These are phyloP conservation scores for Globisporangium alternatum DNA, from an alignment of 352 stramenopile genomes.

Conservation along the genomic window DNA sequence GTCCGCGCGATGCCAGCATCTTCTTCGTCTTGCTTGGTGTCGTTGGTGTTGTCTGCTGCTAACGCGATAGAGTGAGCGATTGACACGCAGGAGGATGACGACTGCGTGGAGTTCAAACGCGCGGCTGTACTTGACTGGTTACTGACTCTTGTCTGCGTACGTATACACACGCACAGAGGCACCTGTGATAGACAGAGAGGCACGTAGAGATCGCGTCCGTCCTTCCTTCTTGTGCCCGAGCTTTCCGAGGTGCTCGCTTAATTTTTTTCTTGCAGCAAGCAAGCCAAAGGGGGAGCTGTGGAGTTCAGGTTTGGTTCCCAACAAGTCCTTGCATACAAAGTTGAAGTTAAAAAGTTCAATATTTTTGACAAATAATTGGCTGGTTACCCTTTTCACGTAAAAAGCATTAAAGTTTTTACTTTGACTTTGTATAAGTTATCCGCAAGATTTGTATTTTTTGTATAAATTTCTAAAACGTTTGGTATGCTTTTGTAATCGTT, in stretches of 20 bases:
- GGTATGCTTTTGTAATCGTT: too few relatives aligned
- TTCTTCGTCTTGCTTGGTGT: not conserved
- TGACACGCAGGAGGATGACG: not conserved
- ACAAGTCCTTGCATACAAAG: too few relatives aligned
- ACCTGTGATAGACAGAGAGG: not conserved
- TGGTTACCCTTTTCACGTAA: too few relatives aligned
- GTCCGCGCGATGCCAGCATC: constrained; percentile 48
- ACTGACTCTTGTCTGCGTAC: not conserved
- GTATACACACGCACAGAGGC: not conserved
- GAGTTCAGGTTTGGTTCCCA: too few relatives aligned
- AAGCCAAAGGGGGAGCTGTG: not conserved
- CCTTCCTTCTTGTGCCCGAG: not conserved
- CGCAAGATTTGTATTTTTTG: too few relatives aligned
- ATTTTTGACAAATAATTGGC: too few relatives aligned
- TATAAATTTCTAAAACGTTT: too few relatives aligned
- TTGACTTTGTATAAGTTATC: too few relatives aligned
- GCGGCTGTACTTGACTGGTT: not conserved
- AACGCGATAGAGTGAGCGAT: not conserved
- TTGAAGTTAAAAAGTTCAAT: too few relatives aligned
- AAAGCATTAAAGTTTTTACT: too few relatives aligned
- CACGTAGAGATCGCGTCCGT: not conserved
- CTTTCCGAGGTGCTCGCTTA: not conserved
- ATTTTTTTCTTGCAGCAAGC: not conserved
- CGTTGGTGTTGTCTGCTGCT: not conserved
- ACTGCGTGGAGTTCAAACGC: not conserved